Evolutionary conservation across 768 basidiomycete species (phyloP), one percentile per base, ranked within the genome.

Genomic region (Gloeophyllum trabeum): DNA sequence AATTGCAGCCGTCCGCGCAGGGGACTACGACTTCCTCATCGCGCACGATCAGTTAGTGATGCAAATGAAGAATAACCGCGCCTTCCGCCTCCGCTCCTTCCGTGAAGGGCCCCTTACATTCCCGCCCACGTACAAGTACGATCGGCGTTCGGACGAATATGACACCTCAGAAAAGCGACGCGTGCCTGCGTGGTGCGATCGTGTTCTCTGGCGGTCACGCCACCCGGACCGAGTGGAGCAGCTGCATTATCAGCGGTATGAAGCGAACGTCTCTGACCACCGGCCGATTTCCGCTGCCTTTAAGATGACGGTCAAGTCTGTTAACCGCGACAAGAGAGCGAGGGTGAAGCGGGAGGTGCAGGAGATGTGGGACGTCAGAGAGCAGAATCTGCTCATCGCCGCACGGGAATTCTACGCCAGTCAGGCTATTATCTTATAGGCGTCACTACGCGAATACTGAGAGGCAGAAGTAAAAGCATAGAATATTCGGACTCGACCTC

Each of bases 121-220:
- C 51, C 60, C 71, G 2, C 92, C 93, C 14, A 96, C 93, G 26
- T 97, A 97, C 75, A 96, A 96, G 61, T 97, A 96, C 62, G 90
- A 94, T 57, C 77, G 76, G 2, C 64, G 73, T 4, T 76, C 88
- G 19, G 59, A 73, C 55, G 73, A 79, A 47, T 99, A 89, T 52
- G 94, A 99, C 55, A 69, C 81, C 2, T 89, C 85, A 1, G 88
- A 90, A 58, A 97, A 98, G 60, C 71, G 73, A 10, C 81, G 94
- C 0, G 69, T 79, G 5, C 94, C 94, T 3, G 92, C 94, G 2
- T 99, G 93, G 92, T 99, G 94, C 56, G 94, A 99, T 57, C 81
- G 94, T 4, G 76, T 99, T 18, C 63, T 98, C 32, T 94, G 81
- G 77, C 76, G 79, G 3, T 65, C 75, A 32, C 66, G 66, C 13